Percentiles rank a stretch among this genome's conserved stretches.
Evolutionary conservation across 2,329 filamentous ascomycete genomes (phyloP).

Genomic region (Fusarium equiseti): DNA sequence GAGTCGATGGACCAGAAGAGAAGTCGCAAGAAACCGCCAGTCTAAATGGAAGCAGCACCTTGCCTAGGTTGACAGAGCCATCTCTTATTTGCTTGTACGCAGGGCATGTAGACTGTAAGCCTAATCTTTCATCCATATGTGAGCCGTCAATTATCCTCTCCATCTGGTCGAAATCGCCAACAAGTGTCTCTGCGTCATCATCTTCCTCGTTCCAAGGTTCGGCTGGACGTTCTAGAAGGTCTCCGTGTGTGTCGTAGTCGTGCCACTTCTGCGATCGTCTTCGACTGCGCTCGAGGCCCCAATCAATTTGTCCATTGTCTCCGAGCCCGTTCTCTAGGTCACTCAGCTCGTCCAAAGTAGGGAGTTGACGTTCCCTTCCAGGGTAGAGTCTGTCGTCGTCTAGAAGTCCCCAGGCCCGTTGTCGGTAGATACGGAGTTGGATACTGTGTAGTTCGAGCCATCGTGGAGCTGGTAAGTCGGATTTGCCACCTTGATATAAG

Average conservation of each 20-base stretch:
- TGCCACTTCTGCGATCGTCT: neutral
- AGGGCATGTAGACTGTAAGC: neutral
- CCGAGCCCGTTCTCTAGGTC: neutral
- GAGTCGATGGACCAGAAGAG: neutral
- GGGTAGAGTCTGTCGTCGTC: neutral
- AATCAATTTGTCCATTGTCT: neutral
- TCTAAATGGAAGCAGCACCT: neutral
- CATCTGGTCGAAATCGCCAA: neutral
- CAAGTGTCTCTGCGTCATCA: neutral
- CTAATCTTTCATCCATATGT: neutral
- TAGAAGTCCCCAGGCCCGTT: neutral
- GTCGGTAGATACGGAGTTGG: neutral
- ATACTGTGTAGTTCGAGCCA: neutral
- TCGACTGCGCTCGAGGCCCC: neutral
- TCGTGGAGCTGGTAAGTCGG: neutral
- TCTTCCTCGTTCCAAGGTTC: neutral
- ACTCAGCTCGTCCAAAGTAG: neutral
- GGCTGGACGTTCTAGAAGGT: neutral
- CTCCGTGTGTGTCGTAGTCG: neutral
- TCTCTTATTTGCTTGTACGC: accelerated
- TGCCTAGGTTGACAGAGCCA: neutral
- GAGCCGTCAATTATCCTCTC: neutral
- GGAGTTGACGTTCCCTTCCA: neutral
- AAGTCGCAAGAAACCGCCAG: neutral
- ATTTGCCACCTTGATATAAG: neutral